A percentile compares a stretch with the other conserved stretches of the same genome.
Evolutionary conservation across 2,329 filamentous ascomycete species (phyloP).

Genomic region (Metarhizium anisopliae): DNA sequence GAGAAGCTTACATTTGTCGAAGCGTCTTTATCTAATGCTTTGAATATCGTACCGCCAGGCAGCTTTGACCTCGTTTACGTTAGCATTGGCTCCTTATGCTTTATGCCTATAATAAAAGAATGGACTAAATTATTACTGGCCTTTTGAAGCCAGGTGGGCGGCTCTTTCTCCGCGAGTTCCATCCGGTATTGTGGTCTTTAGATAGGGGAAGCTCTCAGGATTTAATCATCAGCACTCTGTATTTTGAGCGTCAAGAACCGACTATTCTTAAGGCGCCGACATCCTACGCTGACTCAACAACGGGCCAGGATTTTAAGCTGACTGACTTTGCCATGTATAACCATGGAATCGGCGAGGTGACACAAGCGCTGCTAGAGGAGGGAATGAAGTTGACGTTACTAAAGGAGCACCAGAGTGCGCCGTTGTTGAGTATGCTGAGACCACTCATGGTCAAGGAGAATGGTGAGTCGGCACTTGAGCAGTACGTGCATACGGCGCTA

Average conservation of each 20-base stretch:
- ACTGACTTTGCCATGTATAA: slow-evolving; percentile 7
- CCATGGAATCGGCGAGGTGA: slow-evolving; percentile 10
- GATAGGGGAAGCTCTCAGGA: background rate
- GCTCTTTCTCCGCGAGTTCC: slow-evolving; percentile 10
- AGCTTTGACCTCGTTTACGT: slow-evolving; percentile 10
- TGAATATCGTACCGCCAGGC: background rate
- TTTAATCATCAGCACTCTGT: slow-evolving; percentile 6
- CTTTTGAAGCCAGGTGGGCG: slow-evolving; percentile 8
- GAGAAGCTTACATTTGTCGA: no score
- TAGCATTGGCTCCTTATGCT: slow-evolving; percentile 11
- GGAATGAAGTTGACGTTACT: slow-evolving; percentile 7
- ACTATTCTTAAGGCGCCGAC: background rate
- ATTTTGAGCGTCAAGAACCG: slow-evolving; percentile 10
- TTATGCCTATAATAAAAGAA: slow-evolving; percentile 5
- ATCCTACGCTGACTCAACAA: slow-evolving; percentile 6
- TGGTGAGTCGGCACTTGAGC: no score
- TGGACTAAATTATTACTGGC: slow-evolving; percentile 8
- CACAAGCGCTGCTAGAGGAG: slow-evolving; percentile 8
- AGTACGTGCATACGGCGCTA: no score
- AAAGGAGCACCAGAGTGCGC: slow-evolving; percentile 9
- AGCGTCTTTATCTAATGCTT: slow-evolving; percentile 7
- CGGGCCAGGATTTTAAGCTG: background rate
- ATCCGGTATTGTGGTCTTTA: slow-evolving; percentile 8
- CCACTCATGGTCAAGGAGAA: no score
- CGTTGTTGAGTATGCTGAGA: background rate